These are phyloP conservation scores for Marasmius sp. DNA, from an alignment of 1,284 basidiomycete genomes.

Conservation along the genomic window DNA sequence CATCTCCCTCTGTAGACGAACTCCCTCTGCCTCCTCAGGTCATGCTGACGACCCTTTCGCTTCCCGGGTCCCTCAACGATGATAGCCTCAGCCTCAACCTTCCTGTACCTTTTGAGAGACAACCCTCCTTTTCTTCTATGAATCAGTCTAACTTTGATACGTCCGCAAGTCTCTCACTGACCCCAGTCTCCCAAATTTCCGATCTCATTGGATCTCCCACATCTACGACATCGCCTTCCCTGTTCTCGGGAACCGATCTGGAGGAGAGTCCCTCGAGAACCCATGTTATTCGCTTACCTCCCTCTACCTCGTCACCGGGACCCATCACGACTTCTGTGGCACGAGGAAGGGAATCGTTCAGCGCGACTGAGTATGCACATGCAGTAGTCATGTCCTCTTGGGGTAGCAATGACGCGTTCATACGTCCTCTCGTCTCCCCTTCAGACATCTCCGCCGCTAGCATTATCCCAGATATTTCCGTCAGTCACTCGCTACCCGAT, in stretches of 20 bases:
- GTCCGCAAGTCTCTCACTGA: neutral
- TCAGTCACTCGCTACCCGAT: neutral
- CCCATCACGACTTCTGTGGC: neutral
- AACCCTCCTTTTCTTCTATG: too few species aligned
- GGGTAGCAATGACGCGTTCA: constrained; percentile 22
- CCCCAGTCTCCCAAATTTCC: neutral
- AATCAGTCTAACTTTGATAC: neutral
- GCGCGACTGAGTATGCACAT: constrained; percentile 31
- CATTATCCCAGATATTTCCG: neutral
- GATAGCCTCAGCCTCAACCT: constrained; percentile 2
- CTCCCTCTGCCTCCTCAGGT: constrained; percentile 1
- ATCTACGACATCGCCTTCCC: neutral
- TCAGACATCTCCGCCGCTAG: neutral
- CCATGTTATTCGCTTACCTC: neutral
- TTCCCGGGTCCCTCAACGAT: constrained; percentile 5
- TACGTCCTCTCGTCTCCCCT: constrained; percentile 8
- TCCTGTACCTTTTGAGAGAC: neutral
- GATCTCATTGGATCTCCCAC: neutral
- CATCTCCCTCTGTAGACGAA: constrained; percentile 11
- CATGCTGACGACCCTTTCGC: constrained; percentile 11
- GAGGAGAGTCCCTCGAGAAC: neutral
- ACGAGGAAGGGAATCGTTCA: constrained; percentile 13
- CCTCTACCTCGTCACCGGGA: constrained; percentile 4
- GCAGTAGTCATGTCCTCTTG: constrained; percentile 33
- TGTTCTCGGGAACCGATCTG: neutral